A percentile compares a stretch with the other conserved stretches of the same genome.
Conservation (phyloP, 306 rosid genomes). For the Cicer yamashitae region DNA sequence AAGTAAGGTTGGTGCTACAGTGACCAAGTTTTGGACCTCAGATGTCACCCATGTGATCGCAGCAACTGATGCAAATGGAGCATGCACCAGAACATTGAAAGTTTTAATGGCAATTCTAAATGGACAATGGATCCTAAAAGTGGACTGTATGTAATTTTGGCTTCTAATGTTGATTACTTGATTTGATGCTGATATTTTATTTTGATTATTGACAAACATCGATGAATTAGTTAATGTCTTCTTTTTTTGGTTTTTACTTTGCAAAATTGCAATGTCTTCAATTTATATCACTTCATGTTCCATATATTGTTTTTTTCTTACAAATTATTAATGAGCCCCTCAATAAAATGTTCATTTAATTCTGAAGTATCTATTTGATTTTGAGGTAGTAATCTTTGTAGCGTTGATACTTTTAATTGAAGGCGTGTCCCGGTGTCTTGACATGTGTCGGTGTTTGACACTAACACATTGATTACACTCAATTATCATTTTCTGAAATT, state of each 20-base stretch:
- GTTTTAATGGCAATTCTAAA: slow-evolving; percentile 80
- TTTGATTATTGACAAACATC: slow-evolving; percentile 20
- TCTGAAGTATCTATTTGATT: neutral
- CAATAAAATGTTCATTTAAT: neutral
- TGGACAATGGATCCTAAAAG: slow-evolving; percentile 84
- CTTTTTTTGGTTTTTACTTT: slow-evolving; percentile 16
- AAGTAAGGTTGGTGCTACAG: slow-evolving; percentile 59
- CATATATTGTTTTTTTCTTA: neutral
- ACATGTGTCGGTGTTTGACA: too few species aligned
- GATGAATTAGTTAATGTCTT: slow-evolving; percentile 11
- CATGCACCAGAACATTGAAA: slow-evolving; percentile 84
- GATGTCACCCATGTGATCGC: slow-evolving; percentile 89
- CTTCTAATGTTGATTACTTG: neutral
- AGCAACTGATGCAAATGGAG: slow-evolving; percentile 75
- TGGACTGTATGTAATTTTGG: slow-evolving; percentile 69
- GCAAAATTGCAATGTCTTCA: slow-evolving; percentile 9
- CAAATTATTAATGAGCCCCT: neutral
- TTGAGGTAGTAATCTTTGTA: neutral
- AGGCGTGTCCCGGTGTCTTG: too few species aligned
- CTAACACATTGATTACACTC: too few species aligned
- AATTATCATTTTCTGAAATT: too few species aligned
- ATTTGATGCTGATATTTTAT: slow-evolving; percentile 11
- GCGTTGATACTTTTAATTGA: too few species aligned
- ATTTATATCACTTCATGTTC: slow-evolving; percentile 2
- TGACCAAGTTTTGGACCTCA: slow-evolving; percentile 76